Evolutionary conservation across 2,329 filamentous ascomycete species (phyloP).

Genomic region (Fusarium poae): DNA sequence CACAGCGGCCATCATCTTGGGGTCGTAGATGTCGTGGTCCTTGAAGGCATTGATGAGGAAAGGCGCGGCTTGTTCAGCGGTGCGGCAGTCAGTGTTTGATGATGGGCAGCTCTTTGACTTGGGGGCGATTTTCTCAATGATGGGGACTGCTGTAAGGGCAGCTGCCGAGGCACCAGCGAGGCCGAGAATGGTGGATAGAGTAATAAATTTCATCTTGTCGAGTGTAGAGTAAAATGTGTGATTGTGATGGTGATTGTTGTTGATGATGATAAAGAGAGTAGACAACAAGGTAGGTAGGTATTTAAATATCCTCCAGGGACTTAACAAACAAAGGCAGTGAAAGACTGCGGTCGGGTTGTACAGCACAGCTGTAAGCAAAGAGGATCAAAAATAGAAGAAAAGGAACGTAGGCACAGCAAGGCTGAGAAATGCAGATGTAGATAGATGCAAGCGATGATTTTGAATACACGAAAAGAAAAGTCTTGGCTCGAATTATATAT

Average conservation of each 20-base stretch:
- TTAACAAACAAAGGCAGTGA: constrained; percentile 2
- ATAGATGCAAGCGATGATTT: background rate
- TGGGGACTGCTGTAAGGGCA: constrained; percentile 50
- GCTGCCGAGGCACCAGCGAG: constrained; percentile 38
- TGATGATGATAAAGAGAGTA: background rate
- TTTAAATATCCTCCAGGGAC: constrained; percentile 33
- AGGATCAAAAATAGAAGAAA: constrained; percentile 7
- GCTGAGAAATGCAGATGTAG: background rate
- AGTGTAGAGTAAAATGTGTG: background rate
- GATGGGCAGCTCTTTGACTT: constrained; percentile 65
- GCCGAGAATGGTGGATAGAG: constrained; percentile 34
- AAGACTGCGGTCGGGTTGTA: constrained; percentile 6
- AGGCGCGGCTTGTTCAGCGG: constrained; percentile 71
- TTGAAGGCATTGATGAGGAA: constrained; percentile 68
- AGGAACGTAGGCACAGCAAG: constrained; percentile 13
- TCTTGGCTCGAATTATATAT: constrained; percentile 4
- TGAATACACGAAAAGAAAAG: background rate
- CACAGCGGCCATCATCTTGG: constrained; percentile 75
- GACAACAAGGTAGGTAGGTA: background rate
- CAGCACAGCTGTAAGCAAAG: constrained; percentile 9
- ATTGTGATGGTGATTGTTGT: background rate
- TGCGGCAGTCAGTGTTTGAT: constrained; percentile 71
- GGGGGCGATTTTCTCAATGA: constrained; percentile 69
- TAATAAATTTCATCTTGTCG: constrained; percentile 49
- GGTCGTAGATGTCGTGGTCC: constrained; percentile 66